These are phyloP conservation scores for Gryganskiella cystojenkinii DNA, from an alignment of 192 early-diverging fungal genomes.

Conservation along the genomic window DNA sequence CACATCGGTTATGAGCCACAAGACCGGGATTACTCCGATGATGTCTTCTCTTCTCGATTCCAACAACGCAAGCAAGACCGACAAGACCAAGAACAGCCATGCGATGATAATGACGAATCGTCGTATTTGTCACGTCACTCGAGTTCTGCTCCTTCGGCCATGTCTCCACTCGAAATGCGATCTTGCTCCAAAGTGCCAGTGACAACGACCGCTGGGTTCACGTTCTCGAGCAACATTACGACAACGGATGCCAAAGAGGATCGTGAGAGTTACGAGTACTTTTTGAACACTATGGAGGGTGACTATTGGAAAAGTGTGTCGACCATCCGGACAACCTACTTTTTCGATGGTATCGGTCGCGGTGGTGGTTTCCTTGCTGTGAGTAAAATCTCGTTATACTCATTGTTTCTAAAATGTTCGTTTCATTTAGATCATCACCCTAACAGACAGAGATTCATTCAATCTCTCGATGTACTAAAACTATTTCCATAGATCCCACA, in stretches of 20 bases:
- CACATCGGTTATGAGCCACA: background rate
- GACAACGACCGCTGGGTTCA: constrained; percentile 24
- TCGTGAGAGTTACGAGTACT: constrained; percentile 38
- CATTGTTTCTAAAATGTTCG: background rate
- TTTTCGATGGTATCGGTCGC: constrained; percentile 53
- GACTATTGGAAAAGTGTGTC: constrained; percentile 52
- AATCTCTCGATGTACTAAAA: background rate
- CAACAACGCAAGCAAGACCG: background rate
- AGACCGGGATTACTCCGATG: background rate
- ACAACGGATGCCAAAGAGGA: constrained; percentile 8
- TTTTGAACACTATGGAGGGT: constrained; percentile 36
- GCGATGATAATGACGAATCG: background rate
- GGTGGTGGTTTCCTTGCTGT: constrained; percentile 49
- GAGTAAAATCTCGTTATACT: constrained; percentile 1
- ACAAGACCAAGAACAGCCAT: background rate
- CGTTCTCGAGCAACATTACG: constrained; percentile 34
- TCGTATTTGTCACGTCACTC: constrained; percentile 10
- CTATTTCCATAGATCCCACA: constrained; percentile 22
- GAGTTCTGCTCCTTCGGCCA: constrained; percentile 30
- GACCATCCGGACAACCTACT: constrained; percentile 46
- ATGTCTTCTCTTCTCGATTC: constrained; percentile 25
- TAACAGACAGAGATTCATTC: background rate
- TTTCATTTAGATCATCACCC: background rate
- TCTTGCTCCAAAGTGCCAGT: background rate
- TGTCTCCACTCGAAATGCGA: constrained; percentile 20